phyloP scores from a whole-genome alignment of 2,329 filamentous ascomycete genomes.

The Pyricularia pennisetigena region DNA sequence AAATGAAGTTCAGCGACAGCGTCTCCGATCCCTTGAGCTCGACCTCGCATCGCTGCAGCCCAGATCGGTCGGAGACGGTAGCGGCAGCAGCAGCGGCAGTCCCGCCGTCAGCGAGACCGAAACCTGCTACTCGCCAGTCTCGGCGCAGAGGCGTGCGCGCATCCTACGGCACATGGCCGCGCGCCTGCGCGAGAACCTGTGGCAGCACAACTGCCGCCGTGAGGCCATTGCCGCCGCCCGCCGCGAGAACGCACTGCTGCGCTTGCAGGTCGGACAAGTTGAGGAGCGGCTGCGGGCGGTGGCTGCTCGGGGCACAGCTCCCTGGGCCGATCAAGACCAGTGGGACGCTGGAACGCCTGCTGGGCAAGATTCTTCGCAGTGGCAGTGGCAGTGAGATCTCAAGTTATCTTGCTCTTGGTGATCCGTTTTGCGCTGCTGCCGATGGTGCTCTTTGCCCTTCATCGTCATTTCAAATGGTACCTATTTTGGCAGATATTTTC shows the following conservation, averaged over 20 bases:
- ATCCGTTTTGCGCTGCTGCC: not conserved
- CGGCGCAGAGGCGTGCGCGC: constrained; percentile 14
- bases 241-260: not conserved
- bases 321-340: not conserved
- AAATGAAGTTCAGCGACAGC: constrained; percentile 1
- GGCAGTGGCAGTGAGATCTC: not conserved
- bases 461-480: not conserved
- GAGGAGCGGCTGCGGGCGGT: constrained; percentile 5
- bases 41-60: not conserved
- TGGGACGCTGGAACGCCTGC: not conserved
- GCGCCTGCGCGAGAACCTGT: constrained; percentile 11
- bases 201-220: constrained; percentile 2
- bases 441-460: not conserved
- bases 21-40: not conserved
- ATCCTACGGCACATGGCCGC: constrained; percentile 9
- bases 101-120: not conserved
- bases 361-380: not conserved
- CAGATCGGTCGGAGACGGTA: not conserved
- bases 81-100: not conserved
- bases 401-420: not conserved
- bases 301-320: no score
- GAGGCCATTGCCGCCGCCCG: not conserved
- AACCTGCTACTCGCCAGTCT: not conserved
- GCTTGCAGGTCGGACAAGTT: constrained; percentile 3
- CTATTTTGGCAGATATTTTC: not conserved